These are phyloP conservation scores for Neofusicoccum laricinum DNA, from an alignment of 2,329 filamentous ascomycete species.

Conservation along the genomic window DNA sequence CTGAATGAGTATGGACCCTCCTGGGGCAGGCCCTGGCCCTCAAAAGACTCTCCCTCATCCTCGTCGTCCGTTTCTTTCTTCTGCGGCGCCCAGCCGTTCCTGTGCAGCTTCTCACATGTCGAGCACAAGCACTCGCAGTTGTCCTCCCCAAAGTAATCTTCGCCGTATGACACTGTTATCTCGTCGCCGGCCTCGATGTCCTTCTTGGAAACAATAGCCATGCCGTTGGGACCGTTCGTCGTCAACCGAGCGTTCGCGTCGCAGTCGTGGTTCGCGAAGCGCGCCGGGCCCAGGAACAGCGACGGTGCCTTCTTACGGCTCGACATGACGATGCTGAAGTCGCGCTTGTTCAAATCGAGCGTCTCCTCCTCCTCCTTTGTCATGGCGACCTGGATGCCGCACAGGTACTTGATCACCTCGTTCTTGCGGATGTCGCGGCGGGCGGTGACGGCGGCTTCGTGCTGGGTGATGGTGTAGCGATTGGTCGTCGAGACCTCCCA, in stretches of 20 bases:
- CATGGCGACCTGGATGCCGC: conserved; percentile 87
- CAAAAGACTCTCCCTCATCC: conserved; percentile 6
- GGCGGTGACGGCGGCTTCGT: conserved; percentile 85
- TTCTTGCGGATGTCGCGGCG: conserved; percentile 75
- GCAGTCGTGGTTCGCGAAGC: conserved; percentile 97
- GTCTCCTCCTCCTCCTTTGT: conserved; percentile 86
- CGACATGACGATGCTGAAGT: conserved; percentile 96
- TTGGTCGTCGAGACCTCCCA: conserved; percentile 95
- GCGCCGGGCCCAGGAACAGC: conserved; percentile 88
- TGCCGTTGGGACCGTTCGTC: conserved; percentile 79
- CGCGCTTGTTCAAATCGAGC: conserved; percentile 76
- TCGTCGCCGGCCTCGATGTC: conserved; percentile 87
- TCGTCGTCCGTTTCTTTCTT: conserved; percentile 22
- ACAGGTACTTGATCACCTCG: conserved; percentile 85
- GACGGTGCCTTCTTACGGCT: conserved; percentile 87
- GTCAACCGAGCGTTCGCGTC: conserved; percentile 84
- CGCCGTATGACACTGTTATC: conserved; percentile 93
- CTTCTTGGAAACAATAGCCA: conserved; percentile 82
- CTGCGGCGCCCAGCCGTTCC: conserved; percentile 76
- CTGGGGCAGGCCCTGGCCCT: background rate
- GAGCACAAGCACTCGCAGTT: conserved; percentile 93
- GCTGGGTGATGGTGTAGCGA: conserved; percentile 85
- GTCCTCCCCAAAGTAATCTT: conserved; percentile 91
- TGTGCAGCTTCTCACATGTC: conserved; percentile 72
- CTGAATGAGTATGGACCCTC: conserved; percentile 19